Evolutionary conservation across 352 stramenopile genomes (phyloP).

Genomic region (Globisporangium paddicum): DNA sequence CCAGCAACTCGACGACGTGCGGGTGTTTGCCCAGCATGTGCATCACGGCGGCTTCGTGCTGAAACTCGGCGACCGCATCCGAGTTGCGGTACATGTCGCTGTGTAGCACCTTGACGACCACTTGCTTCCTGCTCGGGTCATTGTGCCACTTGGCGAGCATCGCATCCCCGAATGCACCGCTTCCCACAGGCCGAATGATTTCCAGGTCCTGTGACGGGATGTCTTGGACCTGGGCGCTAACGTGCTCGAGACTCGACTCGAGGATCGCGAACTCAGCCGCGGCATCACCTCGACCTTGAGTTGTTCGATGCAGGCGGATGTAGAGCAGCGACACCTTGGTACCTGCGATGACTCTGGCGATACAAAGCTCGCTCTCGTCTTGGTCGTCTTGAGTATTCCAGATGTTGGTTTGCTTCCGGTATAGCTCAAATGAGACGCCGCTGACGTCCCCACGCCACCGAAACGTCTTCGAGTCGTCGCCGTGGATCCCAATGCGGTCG

Average conservation of each 20-base stretch:
- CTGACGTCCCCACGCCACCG: conserved; percentile 57
- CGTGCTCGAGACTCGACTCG: conserved; percentile 41
- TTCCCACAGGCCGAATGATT: conserved; percentile 51
- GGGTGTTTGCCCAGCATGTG: conserved; percentile 72
- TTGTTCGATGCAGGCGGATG: conserved; percentile 34
- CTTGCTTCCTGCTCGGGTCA: conserved; percentile 20
- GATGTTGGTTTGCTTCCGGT: conserved; percentile 18
- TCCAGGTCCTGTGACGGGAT: conserved; percentile 51
- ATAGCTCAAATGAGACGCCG: conserved; percentile 57
- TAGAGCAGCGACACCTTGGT: conserved; percentile 63
- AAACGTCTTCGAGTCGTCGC: conserved; percentile 56
- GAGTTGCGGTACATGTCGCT: conserved; percentile 34
- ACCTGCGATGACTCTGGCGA: conserved; percentile 47
- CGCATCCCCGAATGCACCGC: conserved; percentile 61
- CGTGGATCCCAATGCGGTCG: conserved; percentile 28
- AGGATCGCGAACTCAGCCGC: conserved; percentile 23
- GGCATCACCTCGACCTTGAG: conserved; percentile 4
- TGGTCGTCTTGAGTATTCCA: conserved; percentile 15
- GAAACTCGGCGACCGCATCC: conserved; percentile 46
- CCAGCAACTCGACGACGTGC: conserved; percentile 60
- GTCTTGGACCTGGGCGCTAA: conserved; percentile 32
- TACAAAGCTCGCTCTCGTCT: conserved; percentile 31
- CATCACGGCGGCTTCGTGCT: conserved; percentile 69
- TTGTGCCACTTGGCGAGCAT: conserved; percentile 58
- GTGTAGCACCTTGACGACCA: conserved; percentile 64